phyloP scores from a whole-genome alignment of 257 asterid genomes.

The Fraxinus cuspidata region DNA sequence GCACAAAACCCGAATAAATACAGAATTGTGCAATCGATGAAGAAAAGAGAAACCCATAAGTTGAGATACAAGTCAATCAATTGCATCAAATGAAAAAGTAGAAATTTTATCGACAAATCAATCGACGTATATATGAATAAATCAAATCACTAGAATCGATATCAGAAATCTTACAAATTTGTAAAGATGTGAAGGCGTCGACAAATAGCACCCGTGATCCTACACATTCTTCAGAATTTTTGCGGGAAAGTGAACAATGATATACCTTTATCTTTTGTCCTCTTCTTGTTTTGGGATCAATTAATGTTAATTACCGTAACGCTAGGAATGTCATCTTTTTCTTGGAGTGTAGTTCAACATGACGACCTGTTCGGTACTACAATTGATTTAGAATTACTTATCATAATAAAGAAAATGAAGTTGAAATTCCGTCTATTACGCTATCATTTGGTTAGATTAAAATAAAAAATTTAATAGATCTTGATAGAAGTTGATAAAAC shows the following conservation, averaged over 20 bases:
- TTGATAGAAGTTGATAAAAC: too few relatives aligned
- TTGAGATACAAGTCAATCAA: not conserved
- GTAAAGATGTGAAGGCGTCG: constrained; percentile 32
- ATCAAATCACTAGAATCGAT: not conserved
- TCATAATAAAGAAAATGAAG: too few relatives aligned
- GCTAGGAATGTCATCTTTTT: not conserved
- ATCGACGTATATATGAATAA: not conserved
- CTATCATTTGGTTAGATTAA: too few relatives aligned
- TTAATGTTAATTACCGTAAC: not conserved
- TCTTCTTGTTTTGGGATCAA: not conserved
- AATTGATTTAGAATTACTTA: too few relatives aligned
- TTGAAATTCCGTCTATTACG: too few relatives aligned
- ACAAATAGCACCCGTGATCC: constrained; percentile 27
- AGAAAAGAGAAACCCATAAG: not conserved
- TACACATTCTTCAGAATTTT: constrained; percentile 21
- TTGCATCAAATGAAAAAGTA: not conserved
- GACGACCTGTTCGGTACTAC: not conserved
- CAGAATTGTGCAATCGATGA: not conserved
- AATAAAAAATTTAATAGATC: too few relatives aligned
- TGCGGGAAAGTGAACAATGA: constrained; percentile 35
- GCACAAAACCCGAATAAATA: not conserved
- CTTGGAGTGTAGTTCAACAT: not conserved
- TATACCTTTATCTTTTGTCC: not conserved
- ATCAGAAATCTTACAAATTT: constrained; percentile 26
- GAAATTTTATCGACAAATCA: not conserved